Conservation (phyloP, 2,329 filamentous ascomycete genomes). For the Penicillium occitanis region DNA sequence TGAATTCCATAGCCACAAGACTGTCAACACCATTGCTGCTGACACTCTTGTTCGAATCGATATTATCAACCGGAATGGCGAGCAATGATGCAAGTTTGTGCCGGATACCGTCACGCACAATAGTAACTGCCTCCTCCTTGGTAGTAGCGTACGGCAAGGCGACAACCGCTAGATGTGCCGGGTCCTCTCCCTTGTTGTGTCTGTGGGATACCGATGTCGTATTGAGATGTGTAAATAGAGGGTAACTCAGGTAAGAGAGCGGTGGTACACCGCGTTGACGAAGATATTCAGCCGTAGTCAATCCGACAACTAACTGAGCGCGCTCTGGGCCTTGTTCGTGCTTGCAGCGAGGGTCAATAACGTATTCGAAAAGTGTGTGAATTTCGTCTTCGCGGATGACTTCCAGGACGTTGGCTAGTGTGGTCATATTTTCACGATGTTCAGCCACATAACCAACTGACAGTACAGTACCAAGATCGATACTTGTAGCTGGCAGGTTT, state of each 20-base stretch:
- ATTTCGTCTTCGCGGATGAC: slow-evolving; percentile 24
- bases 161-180: slow-evolving; percentile 18
- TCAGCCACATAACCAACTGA: slow-evolving; percentile 37
- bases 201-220: slow-evolving; percentile 16
- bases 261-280: slow-evolving; percentile 22
- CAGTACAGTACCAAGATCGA: slow-evolving; percentile 37
- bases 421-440: slow-evolving; percentile 23
- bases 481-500: slow-evolving; percentile 27
- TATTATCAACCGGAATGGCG: slow-evolving; percentile 29
- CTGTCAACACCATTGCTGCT: slow-evolving; percentile 31
- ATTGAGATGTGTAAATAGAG: slow-evolving; percentile 28
- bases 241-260: slow-evolving; percentile 29
- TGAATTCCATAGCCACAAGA: slow-evolving; percentile 34
- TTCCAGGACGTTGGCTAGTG: slow-evolving; percentile 18
- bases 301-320: slow-evolving; percentile 25
- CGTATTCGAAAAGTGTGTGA: slow-evolving; percentile 24
- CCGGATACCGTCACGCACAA: slow-evolving; percentile 24
- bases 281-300: slow-evolving; percentile 24
- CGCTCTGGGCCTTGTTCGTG: slow-evolving; percentile 17
- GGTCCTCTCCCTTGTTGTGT: slow-evolving; percentile 20
- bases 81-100: slow-evolving; percentile 26
- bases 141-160: slow-evolving; percentile 23
- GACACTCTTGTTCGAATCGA: slow-evolving; percentile 27
- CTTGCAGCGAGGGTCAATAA: slow-evolving; percentile 24
- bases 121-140: slow-evolving; percentile 24